Percentiles rank a stretch among this genome's conserved stretches.
phyloP scores from a whole-genome alignment of 805 yeast genomes.

The Myxozyma neotropica region DNA sequence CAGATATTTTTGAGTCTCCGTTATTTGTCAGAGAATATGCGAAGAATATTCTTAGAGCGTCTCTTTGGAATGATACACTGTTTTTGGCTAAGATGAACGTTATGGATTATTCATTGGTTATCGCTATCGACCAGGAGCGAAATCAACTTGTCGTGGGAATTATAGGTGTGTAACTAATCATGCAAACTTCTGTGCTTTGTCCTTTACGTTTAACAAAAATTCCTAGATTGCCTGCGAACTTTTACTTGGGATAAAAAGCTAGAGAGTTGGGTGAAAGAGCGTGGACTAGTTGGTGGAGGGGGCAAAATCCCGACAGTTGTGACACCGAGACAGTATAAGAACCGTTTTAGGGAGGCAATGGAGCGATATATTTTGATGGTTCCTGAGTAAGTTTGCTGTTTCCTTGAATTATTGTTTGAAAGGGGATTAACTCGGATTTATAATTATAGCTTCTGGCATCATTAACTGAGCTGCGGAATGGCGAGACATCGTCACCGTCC shows the following conservation, averaged over 20 bases:
- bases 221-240: slow-evolving; percentile 77
- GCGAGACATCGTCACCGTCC: too few species aligned
- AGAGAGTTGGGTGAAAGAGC: slow-evolving; percentile 98
- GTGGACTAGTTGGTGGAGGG: slow-evolving; percentile 80
- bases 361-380: slow-evolving; percentile 92
- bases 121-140: slow-evolving; percentile 75
- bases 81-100: slow-evolving; percentile 96
- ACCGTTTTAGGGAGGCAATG: slow-evolving; percentile 96
- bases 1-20: slow-evolving; percentile 87
- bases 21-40: slow-evolving; percentile 90
- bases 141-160: slow-evolving; percentile 84
- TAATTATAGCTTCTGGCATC: slow-evolving; percentile 28
- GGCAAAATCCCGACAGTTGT: slow-evolving; percentile 95
- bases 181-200: too few species aligned
- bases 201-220: background rate
- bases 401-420: background rate
- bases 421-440: background rate
- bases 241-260: slow-evolving; percentile 98
- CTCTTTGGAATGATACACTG: slow-evolving; percentile 91
- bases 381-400: slow-evolving; percentile 50
- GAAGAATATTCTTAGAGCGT: slow-evolving; percentile 80
- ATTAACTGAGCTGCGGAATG: background rate
- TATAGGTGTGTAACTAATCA: slow-evolving; percentile 50
- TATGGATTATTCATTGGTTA: slow-evolving; percentile 95
- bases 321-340: slow-evolving; percentile 94